Evolutionary conservation across 805 yeast species (phyloP), one percentile per base, ranked within the genome.

Genomic region (Hyphopichia homilentoma): DNA sequence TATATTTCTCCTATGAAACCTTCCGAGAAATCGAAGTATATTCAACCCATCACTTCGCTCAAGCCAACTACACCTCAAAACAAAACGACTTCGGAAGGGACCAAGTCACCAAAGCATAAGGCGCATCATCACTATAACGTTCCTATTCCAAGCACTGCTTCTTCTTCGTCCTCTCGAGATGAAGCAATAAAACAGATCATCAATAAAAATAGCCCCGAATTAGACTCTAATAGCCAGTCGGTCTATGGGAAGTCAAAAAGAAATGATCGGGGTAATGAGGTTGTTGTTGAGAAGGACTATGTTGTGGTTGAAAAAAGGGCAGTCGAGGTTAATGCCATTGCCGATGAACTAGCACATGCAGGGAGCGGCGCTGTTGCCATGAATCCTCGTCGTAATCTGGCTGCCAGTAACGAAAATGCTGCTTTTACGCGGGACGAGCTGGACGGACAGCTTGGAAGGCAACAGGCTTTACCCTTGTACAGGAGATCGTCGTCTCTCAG

Each of bases 241-340:
- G 47, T 52, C 19, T 30, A 34, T 21, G 40, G 34, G 20, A 17
- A 39, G 3, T 20, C 33, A 24, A 19, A 36, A 14, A 29, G 41
- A 25, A 35, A 42, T 27, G 25, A 39, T 7, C 44, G 40, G 21
- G 45, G 44, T 24, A 43, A 57, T 39, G 59, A 69, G 15, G 50
- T 72, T 15, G 68, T 73, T 16, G 61, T 79, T 35, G 96, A 87
- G 46, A 80, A 77, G 43, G 97, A 88, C 49, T 90, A 90, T 47
- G 97, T 90, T 21, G 95, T 90, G 24, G 89, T 90, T 18, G 97
- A 90, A 55, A 93, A 90, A 55, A 75, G 95, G 30, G 86, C 93
- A 0, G 97, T 90, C 3, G 97, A 93, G 53, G 95, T 90, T 6
- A 90, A 90, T 62, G 90, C 95, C 2, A 68, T 93, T 36, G 98